Conservation (phyloP, 1,284 basidiomycete genomes). For the Ganoderma meredithae region DNA sequence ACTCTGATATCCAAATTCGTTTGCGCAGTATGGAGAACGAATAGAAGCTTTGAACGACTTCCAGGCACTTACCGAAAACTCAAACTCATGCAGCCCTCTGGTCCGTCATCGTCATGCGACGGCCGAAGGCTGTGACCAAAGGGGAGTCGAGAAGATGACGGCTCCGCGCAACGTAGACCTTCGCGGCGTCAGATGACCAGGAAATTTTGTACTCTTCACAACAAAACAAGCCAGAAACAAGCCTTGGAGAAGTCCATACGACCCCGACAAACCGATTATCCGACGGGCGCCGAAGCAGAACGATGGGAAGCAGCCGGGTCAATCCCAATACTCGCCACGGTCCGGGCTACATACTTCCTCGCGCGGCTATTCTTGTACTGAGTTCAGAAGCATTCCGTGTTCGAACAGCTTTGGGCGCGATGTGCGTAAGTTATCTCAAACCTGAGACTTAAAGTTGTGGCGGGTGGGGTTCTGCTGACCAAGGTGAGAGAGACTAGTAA, state of each 20-base stretch:
- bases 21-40: conserved; percentile 5
- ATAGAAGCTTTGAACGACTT: conserved; percentile 7
- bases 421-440: conserved; percentile 3
- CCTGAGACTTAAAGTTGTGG: neutral
- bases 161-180: neutral
- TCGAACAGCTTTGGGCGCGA: conserved; percentile 18
- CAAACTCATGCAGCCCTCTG: neutral
- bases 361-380: conserved; percentile 22
- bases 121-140: neutral
- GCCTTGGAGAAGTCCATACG: neutral
- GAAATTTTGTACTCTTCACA: neutral
- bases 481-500: neutral
- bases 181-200: neutral
- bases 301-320: neutral
- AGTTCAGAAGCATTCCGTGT: conserved; percentile 23
- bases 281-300: conserved; percentile 1
- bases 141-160: neutral
- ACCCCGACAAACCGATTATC: neutral
- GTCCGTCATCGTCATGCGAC: neutral
- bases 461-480: conserved; percentile 25
- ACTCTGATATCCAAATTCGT: conserved; percentile 10
- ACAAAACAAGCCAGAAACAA: neutral
- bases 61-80: neutral
- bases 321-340: neutral
- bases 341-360: conserved; percentile 12